These are phyloP conservation scores for Agarophyton chilense DNA, from an alignment of 23 red algal species.

Conservation along the genomic window DNA sequence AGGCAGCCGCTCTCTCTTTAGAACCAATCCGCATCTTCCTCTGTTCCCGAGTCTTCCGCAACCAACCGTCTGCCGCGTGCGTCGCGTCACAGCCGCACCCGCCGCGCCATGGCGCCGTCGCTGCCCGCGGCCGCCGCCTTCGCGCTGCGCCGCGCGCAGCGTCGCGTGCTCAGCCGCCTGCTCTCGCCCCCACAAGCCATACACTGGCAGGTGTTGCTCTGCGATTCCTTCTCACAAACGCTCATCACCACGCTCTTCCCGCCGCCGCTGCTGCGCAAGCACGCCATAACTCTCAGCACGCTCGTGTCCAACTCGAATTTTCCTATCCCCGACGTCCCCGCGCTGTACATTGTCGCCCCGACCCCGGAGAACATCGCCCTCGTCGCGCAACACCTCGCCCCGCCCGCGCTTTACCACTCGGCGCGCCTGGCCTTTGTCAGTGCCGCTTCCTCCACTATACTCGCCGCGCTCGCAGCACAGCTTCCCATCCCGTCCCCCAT, in stretches of 20 bases:
- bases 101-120: constrained; percentile 12
- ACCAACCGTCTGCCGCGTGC: too few species aligned
- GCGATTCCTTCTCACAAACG: constrained; percentile 61
- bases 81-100: too few species aligned
- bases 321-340: constrained; percentile 85
- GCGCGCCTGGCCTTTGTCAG: constrained; percentile 64
- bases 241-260: constrained; percentile 63
- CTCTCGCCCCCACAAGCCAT: neutral
- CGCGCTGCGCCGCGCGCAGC: constrained; percentile 8
- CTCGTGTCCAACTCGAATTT: constrained; percentile 15
- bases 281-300: constrained; percentile 81
- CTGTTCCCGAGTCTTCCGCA: too few species aligned
- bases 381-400: constrained; percentile 61
- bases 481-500: constrained; percentile 66
- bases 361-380: constrained; percentile 69
- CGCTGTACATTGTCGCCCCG: constrained; percentile 80
- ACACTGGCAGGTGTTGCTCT: constrained; percentile 85
- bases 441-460: constrained; percentile 25
- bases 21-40: too few species aligned
- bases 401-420: constrained; percentile 41
- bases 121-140: neutral
- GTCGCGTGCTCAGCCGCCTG: neutral
- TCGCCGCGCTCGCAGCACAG: constrained; percentile 70
- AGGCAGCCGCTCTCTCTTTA: too few species aligned
- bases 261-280: constrained; percentile 65